Evolutionary conservation across 176 grass and related monocot species (phyloP).

Genomic region (Eragrostis nindensis): DNA sequence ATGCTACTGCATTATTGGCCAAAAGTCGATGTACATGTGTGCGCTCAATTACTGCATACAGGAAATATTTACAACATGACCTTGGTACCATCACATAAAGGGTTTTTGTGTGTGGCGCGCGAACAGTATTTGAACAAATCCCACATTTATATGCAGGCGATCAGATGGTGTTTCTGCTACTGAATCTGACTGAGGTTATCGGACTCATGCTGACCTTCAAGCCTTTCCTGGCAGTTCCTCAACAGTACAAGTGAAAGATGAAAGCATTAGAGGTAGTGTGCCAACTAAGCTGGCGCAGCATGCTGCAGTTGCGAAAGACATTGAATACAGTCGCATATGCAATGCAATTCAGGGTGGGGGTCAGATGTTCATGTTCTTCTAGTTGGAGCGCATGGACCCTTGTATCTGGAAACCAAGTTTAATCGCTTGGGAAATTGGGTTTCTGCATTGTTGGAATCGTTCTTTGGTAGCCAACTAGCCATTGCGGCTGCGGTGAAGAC

Average conservation of each 20-base stretch:
- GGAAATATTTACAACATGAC: background rate
- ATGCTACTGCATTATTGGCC: background rate
- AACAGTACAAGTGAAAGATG: background rate
- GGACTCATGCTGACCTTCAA: slow-evolving; percentile 51
- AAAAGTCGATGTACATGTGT: background rate
- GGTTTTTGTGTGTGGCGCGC: no score
- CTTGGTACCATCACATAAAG: background rate
- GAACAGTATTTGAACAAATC: background rate
- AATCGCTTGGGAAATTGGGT: background rate
- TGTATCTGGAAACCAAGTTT: background rate
- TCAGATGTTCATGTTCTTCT: background rate
- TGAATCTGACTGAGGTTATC: slow-evolving; percentile 41
- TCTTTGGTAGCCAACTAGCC: no score
- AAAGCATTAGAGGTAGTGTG: background rate
- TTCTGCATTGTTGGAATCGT: background rate
- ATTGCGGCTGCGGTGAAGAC: no score
- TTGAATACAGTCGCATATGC: no score
- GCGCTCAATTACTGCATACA: background rate
- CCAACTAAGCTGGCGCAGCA: no score
- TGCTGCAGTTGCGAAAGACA: no score
- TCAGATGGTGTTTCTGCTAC: slow-evolving; percentile 45
- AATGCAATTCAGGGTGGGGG: no score
- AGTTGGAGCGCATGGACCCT: background rate
- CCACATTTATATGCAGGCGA: slow-evolving; percentile 23
- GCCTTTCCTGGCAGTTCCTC: slow-evolving; percentile 46